A percentile compares a stretch with the other conserved stretches of the same genome.
Evolutionary conservation across 768 basidiomycete genomes (phyloP).

Genomic region (Mycena alexandri): DNA sequence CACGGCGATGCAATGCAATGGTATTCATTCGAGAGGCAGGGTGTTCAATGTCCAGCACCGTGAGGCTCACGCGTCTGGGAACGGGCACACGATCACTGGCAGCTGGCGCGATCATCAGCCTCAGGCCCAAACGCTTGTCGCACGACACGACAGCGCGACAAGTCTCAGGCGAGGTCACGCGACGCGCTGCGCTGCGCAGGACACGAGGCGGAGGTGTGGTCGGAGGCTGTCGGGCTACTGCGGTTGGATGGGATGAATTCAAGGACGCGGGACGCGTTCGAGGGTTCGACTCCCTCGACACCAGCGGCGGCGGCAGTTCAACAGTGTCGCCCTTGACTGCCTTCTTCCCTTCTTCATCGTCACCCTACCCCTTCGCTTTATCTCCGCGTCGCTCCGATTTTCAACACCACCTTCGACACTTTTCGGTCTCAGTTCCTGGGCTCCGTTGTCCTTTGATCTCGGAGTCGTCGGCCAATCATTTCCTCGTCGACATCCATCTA

Average conservation of each 20-base stretch:
- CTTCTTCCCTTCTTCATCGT: background rate
- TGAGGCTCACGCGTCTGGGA: slow-evolving; percentile 1
- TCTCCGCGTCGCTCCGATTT: background rate
- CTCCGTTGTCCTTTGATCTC: background rate
- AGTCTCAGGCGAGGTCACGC: slow-evolving; percentile 2
- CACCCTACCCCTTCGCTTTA: too few relatives aligned
- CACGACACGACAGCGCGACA: background rate
- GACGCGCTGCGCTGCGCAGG: background rate
- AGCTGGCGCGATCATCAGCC: background rate
- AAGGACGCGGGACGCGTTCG: too few relatives aligned
- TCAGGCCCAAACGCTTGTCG: background rate
- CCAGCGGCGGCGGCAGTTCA: background rate
- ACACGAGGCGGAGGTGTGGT: slow-evolving; percentile 19
- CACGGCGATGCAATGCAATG: background rate
- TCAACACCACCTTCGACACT: background rate
- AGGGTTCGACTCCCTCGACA: background rate
- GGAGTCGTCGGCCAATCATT: background rate
- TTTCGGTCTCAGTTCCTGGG: background rate
- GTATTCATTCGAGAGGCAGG: background rate
- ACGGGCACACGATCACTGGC: background rate
- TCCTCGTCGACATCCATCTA: background rate
- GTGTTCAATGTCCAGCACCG: too few relatives aligned
- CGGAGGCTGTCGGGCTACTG: too few relatives aligned
- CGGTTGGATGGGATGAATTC: too few relatives aligned
- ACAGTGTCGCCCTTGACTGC: background rate